Evolutionary conservation across 164 flowering plant species (phyloP), one percentile per base, ranked within the genome.

Genomic region (Euptelea pleiosperma): DNA sequence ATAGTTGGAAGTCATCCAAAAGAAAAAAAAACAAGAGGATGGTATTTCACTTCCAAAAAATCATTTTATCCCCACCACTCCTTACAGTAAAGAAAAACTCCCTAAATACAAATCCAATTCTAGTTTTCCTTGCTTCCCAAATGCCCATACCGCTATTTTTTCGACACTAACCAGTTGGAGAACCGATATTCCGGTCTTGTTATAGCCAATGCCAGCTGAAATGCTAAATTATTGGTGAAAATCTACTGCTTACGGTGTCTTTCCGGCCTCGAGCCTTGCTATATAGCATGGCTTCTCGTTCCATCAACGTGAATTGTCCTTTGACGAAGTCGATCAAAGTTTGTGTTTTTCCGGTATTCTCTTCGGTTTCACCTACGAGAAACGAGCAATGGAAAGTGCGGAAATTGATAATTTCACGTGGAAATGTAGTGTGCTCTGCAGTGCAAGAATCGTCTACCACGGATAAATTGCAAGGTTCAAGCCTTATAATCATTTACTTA

Each of bases 371-470:
- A n/a, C 54, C 36, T 4, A 15, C 26, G 26, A 60, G 14, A 6
- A 41, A 63, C 14, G 31, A 56, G 31, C 44, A 39, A 11, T 9
- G 24, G 43, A 56, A 43, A 3, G 31, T 30, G 15, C 43, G 53
- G 6, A 64, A 30, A 36, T 35, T 22, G 25, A 43, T n/a, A 4
- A 4, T 40, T 58, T 59, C 68, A 33, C 48, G 46, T 3, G 49
- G 50, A 41, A 51, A n/a, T 15, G 47, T 71, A 4, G 36, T 49
- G 21, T 71, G 65, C 41, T 59, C 59, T 16, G 71, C 75, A 19
- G 58, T 54, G 34, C 71, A 68, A 50, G 75, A 71, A 64, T 53
- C 75, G 21, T 55, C 66, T n/a, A 35, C 66, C 25, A 63, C 64
- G 39, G 68, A 64, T 69, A 33, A 39, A 42, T 9, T n/a, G n/a